Percentiles rank a stretch among this genome's conserved stretches.
Evolutionary conservation across 2,329 filamentous ascomycete genomes (phyloP).

Genomic region (Aspergillus ibericus): DNA sequence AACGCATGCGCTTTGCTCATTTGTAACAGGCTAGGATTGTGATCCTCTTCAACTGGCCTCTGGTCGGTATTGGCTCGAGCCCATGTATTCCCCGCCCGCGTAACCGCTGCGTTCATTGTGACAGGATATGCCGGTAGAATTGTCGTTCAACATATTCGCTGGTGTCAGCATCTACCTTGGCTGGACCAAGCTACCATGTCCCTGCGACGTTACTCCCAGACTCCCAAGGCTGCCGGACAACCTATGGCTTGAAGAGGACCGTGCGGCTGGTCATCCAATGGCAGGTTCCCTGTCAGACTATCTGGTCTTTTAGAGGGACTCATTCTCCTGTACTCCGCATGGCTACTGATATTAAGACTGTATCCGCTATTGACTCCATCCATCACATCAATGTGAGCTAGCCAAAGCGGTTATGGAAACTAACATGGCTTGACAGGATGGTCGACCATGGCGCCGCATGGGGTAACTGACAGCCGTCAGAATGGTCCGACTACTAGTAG

Average conservation of each 20-base stretch:
- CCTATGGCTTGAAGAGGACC: not conserved
- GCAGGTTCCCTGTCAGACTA: not conserved
- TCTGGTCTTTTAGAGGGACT: not conserved
- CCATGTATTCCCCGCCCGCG: not conserved
- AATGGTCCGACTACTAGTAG: not conserved
- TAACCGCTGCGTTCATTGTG: not conserved
- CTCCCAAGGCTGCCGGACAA: not conserved
- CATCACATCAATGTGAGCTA: not conserved
- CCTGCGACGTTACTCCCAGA: not conserved
- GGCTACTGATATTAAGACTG: not conserved
- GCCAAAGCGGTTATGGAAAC: not conserved
- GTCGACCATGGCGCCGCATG: not conserved
- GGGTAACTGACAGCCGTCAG: not conserved
- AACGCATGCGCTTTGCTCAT: not conserved
- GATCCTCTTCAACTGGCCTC: not conserved
- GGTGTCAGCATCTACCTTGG: not conserved
- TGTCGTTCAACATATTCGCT: not conserved
- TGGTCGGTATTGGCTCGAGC: not conserved
- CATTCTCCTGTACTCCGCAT: not conserved
- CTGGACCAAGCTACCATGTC: not conserved
- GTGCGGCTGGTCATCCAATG: not conserved
- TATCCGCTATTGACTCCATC: not conserved
- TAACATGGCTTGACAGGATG: not conserved
- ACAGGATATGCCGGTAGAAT: not conserved
- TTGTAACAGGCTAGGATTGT: not conserved